Percentiles rank a stretch among this genome's conserved stretches.
phyloP scores from a whole-genome alignment of 768 basidiomycete genomes.

The Tulasnella sp. region DNA sequence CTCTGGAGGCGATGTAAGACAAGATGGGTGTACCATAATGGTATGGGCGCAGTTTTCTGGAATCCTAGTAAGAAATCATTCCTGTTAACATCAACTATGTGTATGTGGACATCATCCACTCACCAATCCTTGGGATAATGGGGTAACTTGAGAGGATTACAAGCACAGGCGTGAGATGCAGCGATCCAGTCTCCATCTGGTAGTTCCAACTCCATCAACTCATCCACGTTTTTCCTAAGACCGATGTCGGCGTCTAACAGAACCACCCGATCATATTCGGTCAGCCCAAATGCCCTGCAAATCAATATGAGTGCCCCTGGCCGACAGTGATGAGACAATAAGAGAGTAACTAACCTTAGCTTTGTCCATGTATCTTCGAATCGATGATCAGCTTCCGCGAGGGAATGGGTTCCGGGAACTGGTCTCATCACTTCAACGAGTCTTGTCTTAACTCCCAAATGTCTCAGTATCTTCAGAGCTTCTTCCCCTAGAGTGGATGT shows the following conservation, averaged over 20 bases:
- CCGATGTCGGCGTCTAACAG: conserved; percentile 86
- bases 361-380: conserved; percentile 30
- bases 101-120: conserved; percentile 21
- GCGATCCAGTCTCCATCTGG: conserved; percentile 57
- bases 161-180: conserved; percentile 81
- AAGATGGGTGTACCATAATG: conserved; percentile 33
- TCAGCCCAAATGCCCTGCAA: conserved; percentile 47
- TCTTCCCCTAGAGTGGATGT: conserved; percentile 44
- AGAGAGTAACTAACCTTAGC: conserved; percentile 21
- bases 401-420: conserved; percentile 27
- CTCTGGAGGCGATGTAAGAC: conserved; percentile 34
- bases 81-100: not conserved
- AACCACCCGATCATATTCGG: conserved; percentile 53
- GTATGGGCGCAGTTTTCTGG: conserved; percentile 88
- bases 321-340: not conserved
- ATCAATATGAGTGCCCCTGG: conserved; percentile 15
- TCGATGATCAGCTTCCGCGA: conserved; percentile 17
- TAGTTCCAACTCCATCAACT: conserved; percentile 37
- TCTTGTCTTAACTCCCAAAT: conserved; percentile 39
- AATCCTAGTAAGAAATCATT: conserved; percentile 41
- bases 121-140: conserved; percentile 89
- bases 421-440: conserved; percentile 52
- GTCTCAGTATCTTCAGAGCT: conserved; percentile 38
- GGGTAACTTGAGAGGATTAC: conserved; percentile 71
- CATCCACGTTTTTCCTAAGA: conserved; percentile 70